Base-by-base conservation (phyloP, 176 grass and related monocot genomes). In the Urochloa ruziziensis region DNA sequence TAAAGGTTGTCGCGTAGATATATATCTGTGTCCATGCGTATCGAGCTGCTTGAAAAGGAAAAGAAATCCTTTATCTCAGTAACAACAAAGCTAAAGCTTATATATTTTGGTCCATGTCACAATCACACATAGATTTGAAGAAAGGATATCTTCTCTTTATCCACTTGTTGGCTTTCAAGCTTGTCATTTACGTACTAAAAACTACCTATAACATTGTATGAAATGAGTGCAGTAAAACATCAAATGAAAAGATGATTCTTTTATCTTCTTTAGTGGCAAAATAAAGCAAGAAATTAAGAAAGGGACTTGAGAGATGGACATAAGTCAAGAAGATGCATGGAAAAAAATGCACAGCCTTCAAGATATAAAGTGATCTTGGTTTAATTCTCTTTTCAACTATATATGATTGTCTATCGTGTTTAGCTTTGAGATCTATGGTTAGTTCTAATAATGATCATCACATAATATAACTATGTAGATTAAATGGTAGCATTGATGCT, bases 31-130 rank as follows among this genome's bases (percentile, higher is more conserved):
- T 65, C 49, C 52, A 69, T 44, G 39, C 74, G n/a, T n/a, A 83
- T 74, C 61, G 68, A 35, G 75, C 52, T 87, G 68, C 52, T 70
- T 87, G 80, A 80, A 87, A 80, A 56, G 74, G 84, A 79, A 82
- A 87, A 79, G 0, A 91, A 84, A 87, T 87, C 75, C 68, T 91
- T 68, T 68, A 84, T 83, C 67, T 46, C 25, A 44, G 52, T 46
- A 65, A 54, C 37, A 86, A 62, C 61, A 83, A 82, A 91, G 80
- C 21, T 79, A 91, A 91, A 91, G 89, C 42, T 61, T 87, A 69
- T 75, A 70, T 80, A 69, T 91, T 83, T 83, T 87, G 89, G 80
- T 15, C 52, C 68, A 87, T 87, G 84, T 80, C 89, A 87, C 79
- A 73, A 54, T 87, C 80, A 87, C 52, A 11, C 40, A 80, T 48